Evolutionary conservation across 768 basidiomycete species (phyloP).

Genomic region (Lentinula detonsa): DNA sequence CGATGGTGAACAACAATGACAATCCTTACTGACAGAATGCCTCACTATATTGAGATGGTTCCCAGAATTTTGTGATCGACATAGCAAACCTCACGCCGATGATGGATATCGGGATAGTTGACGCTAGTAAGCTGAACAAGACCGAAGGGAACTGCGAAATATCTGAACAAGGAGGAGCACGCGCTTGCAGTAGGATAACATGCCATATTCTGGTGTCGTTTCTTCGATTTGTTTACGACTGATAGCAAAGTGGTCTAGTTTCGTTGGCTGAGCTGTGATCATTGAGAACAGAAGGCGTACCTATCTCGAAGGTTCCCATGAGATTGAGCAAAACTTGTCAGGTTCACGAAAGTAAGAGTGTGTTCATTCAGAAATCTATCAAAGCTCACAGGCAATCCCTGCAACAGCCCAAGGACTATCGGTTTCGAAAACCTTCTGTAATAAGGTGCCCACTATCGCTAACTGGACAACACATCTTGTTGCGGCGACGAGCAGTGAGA

Average conservation of each 20-base stretch:
- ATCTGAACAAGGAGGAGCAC: not conserved
- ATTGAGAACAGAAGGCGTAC: conserved; percentile 28
- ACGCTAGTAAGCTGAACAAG: conserved; percentile 62
- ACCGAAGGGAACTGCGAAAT: conserved; percentile 56
- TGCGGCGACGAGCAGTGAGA: conserved; percentile 63
- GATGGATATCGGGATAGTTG: conserved; percentile 75
- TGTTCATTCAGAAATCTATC: not conserved
- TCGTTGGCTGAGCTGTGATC: not conserved
- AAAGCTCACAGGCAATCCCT: conserved; percentile 60
- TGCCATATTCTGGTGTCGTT: conserved; percentile 73
- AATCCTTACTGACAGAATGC: not conserved
- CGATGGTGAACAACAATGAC: not conserved
- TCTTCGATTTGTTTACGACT: conserved; percentile 78
- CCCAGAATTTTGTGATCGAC: conserved; percentile 76
- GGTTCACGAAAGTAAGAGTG: no score
- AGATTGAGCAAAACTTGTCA: conserved; percentile 62
- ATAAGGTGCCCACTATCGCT: conserved; percentile 60
- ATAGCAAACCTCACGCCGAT: conserved; percentile 74
- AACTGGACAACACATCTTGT: conserved; percentile 76
- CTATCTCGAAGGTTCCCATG: conserved; percentile 73
- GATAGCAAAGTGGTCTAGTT: not conserved
- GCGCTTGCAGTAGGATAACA: not conserved
- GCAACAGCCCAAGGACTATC: conserved; percentile 71
- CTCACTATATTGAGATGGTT: conserved; percentile 74
- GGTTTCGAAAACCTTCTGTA: conserved; percentile 72